A percentile compares a stretch with the other conserved stretches of the same genome.
These are phyloP conservation scores for Trichoderma sp. DNA, from an alignment of 2,329 filamentous ascomycete genomes.

Conservation along the genomic window DNA sequence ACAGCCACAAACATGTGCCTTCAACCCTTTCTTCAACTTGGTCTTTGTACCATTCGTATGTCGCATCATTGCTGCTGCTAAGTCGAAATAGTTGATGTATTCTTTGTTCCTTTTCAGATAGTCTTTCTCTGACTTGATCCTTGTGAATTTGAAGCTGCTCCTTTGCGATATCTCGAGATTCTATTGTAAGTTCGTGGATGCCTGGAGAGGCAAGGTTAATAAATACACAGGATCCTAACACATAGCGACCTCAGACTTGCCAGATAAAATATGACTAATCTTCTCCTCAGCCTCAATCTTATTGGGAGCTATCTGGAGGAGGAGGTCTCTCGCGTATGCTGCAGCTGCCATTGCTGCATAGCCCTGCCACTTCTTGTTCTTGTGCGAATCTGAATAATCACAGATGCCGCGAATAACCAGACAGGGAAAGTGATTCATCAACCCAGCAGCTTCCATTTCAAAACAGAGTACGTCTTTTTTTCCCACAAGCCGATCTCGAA, in stretches of 20 bases:
- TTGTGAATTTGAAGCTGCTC: background rate
- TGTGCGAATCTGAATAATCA: background rate
- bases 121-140: background rate
- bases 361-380: background rate
- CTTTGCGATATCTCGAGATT: background rate
- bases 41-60: constrained; percentile 41
- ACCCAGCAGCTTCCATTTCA: background rate
- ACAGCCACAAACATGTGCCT: constrained; percentile 42
- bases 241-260: background rate
- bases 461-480: background rate
- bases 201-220: background rate
- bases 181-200: background rate
- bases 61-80: constrained; percentile 2
- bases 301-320: background rate
- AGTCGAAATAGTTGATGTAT: constrained; percentile 31
- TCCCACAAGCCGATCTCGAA: background rate
- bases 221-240: background rate
- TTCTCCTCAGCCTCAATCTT: background rate
- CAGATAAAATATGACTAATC: background rate
- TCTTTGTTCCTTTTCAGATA: constrained; percentile 9
- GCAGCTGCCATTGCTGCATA: background rate
- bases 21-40: constrained; percentile 27
- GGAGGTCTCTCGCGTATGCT: background rate
- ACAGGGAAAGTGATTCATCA: background rate
- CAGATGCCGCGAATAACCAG: background rate